phyloP scores from a whole-genome alignment of 2,329 filamentous ascomycete genomes.

The Volutella citrinella region DNA sequence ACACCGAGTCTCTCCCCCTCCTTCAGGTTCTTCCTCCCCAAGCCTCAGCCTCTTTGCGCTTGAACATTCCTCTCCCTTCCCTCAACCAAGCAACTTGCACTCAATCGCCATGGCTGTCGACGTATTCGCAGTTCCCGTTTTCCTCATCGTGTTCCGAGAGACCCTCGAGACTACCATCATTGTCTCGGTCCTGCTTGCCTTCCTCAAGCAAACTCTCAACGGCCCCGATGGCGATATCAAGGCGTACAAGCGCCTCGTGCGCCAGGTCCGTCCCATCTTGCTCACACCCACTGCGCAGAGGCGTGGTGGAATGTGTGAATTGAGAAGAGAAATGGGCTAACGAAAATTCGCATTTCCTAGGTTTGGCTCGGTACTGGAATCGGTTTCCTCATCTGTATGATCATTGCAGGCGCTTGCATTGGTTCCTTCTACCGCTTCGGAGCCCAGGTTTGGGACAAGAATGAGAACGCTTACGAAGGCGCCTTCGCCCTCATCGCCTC shows the following conservation, averaged over 20 bases:
- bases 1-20: neutral
- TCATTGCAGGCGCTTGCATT: conserved; percentile 66
- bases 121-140: conserved; percentile 76
- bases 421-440: conserved; percentile 69
- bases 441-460: conserved; percentile 61
- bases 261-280: conserved; percentile 53
- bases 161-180: conserved; percentile 80
- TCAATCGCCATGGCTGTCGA: conserved; percentile 54
- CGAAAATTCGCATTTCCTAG: conserved; percentile 13
- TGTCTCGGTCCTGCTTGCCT: conserved; percentile 81
- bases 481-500: conserved; percentile 72
- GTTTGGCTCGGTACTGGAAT: conserved; percentile 62
- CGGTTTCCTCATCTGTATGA: conserved; percentile 63
- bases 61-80: too few species aligned
- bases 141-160: conserved; percentile 89
- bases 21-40: conserved; percentile 1
- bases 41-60: too few species aligned
- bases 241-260: conserved; percentile 65
- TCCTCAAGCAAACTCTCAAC: conserved; percentile 75
- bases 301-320: too few species aligned
- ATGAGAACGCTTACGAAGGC: conserved; percentile 79
- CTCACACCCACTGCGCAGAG: too few species aligned
- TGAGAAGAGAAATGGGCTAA: conserved; percentile 6
- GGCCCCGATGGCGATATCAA: conserved; percentile 58
- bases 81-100: too few species aligned